phyloP scores from a whole-genome alignment of 2,329 filamentous ascomycete species.

The Hortaea werneckii region DNA sequence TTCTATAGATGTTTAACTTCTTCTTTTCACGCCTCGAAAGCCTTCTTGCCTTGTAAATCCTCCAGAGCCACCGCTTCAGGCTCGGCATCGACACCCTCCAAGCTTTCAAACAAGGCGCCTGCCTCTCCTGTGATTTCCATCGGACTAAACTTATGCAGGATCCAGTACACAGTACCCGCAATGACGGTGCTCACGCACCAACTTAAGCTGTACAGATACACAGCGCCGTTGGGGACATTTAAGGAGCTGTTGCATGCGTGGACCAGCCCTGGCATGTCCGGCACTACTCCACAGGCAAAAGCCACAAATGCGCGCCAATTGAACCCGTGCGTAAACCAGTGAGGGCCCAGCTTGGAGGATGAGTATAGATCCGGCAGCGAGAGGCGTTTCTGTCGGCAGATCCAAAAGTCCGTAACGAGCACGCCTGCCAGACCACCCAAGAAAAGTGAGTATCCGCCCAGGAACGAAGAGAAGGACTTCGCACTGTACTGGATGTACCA shows the following conservation, averaged over 20 bases:
- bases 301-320: slow-evolving; percentile 43
- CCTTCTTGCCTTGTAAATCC: slow-evolving; percentile 5
- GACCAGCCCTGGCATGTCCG: slow-evolving; percentile 46
- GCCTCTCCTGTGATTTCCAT: neutral
- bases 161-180: slow-evolving; percentile 46
- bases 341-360: neutral
- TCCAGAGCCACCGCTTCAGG: neutral
- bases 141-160: slow-evolving; percentile 29
- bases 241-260: slow-evolving; percentile 19
- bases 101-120: neutral
- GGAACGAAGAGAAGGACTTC: slow-evolving; percentile 30
- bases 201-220: slow-evolving; percentile 40
- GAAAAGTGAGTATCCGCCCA: slow-evolving; percentile 31
- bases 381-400: neutral
- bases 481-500: slow-evolving; percentile 34
- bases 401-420: slow-evolving; percentile 27
- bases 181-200: slow-evolving; percentile 53
- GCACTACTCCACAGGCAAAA: slow-evolving; percentile 45
- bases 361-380: neutral
- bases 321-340: neutral
- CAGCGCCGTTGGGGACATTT: slow-evolving; percentile 3
- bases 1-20: too few species aligned
- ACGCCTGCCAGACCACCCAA: slow-evolving; percentile 28
- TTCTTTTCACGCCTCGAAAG: slow-evolving; percentile 2
- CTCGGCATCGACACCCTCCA: slow-evolving; percentile 1